Conservation (phyloP, 441 rosid species). For the Adansonia grandidieri region DNA sequence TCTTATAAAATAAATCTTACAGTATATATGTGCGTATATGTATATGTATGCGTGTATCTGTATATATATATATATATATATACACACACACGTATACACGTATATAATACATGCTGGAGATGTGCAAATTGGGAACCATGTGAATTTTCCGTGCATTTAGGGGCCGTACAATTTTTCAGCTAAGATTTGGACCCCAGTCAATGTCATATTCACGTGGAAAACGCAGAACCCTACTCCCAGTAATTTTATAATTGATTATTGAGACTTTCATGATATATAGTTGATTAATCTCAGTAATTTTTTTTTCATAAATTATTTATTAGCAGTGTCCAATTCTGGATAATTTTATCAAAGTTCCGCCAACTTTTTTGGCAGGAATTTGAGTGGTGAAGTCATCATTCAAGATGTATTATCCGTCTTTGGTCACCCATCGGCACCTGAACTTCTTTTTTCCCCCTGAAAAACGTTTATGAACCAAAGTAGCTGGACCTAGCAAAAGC, state of each 20-base stretch:
- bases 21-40: too few species aligned
- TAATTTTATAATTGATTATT: too few species aligned
- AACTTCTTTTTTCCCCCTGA: background rate
- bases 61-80: background rate
- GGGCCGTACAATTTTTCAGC: background rate
- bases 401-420: background rate
- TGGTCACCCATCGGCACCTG: constrained; percentile 18
- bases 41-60: too few species aligned
- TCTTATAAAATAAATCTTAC: too few species aligned
- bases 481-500: constrained; percentile 3
- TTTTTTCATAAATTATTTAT: too few species aligned
- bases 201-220: background rate
- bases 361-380: too few species aligned
- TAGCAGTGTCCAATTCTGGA: too few species aligned
- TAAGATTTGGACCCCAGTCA: background rate
- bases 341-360: too few species aligned
- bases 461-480: background rate
- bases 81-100: background rate
- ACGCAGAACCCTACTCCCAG: background rate
- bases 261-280: too few species aligned
- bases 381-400: too few species aligned
- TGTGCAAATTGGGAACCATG: constrained; percentile 23
- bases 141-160: constrained; percentile 23
- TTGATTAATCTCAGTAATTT: too few species aligned
- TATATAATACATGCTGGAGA: background rate